A percentile compares a stretch with the other conserved stretches of the same genome.
Conservation (phyloP, 805 yeast species). For the Candida piceae region DNA sequence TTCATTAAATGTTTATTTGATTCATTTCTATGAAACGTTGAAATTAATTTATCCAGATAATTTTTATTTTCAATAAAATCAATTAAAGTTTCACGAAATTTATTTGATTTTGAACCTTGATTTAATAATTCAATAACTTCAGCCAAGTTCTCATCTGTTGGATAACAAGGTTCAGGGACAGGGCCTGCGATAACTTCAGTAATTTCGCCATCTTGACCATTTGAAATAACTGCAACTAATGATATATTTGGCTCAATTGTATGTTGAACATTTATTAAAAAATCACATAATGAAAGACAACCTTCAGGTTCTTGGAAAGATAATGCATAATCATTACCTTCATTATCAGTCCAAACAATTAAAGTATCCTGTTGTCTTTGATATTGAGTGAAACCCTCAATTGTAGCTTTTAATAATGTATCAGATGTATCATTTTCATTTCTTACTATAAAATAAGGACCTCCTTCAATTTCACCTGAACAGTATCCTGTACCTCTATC, state of each 20-base stretch:
- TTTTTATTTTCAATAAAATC: slow-evolving; percentile 47
- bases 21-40: slow-evolving; percentile 56
- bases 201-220: slow-evolving; percentile 43
- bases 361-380: slow-evolving; percentile 93
- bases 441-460: slow-evolving; percentile 64
- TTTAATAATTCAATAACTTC: slow-evolving; percentile 52
- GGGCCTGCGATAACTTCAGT: slow-evolving; percentile 83
- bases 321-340: slow-evolving; percentile 73
- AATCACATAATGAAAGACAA: slow-evolving; percentile 78
- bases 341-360: slow-evolving; percentile 85
- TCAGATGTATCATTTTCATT: slow-evolving; percentile 61
- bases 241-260: slow-evolving; percentile 60
- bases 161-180: slow-evolving; percentile 58
- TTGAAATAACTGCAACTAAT: slow-evolving; percentile 59
- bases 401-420: slow-evolving; percentile 53
- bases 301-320: slow-evolving; percentile 92
- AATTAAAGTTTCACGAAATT: slow-evolving; percentile 56
- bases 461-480: slow-evolving; percentile 54
- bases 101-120: slow-evolving; percentile 57
- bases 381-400: slow-evolving; percentile 76
- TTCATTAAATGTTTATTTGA: slow-evolving; percentile 42
- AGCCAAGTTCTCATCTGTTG: slow-evolving; percentile 45
- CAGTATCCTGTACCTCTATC: slow-evolving; percentile 94
- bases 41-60: slow-evolving; percentile 49
- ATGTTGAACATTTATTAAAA: slow-evolving; percentile 64